Evolutionary conservation across 2,329 filamentous ascomycete species (phyloP), one percentile per base, ranked within the genome.

Genomic region (Sporothrix dimorphospora): DNA sequence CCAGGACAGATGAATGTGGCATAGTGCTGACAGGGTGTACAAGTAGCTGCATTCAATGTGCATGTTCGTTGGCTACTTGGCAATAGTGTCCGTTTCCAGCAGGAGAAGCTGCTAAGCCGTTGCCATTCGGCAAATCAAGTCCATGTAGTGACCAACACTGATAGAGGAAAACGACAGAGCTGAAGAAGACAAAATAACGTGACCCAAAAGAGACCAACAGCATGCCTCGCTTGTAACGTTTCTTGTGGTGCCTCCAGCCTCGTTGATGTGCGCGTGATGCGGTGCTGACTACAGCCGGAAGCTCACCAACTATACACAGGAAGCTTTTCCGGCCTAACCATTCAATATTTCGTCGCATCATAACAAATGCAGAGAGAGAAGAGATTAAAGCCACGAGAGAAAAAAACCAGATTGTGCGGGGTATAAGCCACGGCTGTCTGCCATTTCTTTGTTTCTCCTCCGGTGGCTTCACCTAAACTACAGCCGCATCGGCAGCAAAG

Each of bases 401-500:
- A 34, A 34, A 3, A 3, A 3, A 34, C 30, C 30, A 5, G 6
- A 19, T n/a, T 51, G 9, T 51, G 47, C 47, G 45, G 12, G 45
- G 45, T 16, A 6, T 14, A 47, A 47, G 45, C 45, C 45, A 47
- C 45, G 21, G 49, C 27, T 8, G 53, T 16, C n/a, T n/a, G n/a
- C n/a, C n/a, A n/a, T 45, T 16, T 57, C 53, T 57, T 30, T 57
- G 27, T 34, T 4, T 57, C 53, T 34, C 53, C 1, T 24, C 49
- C 12, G 49, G 49, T 53, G 49, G 49, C 49, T 53, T n/a, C 51
- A 8, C 19, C 34, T 8, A 27, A 19, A 24, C 27, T 8, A 57
- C 53, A 57, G 53, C 53, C 53, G 53, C 53, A 57, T 57, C 53
- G 53, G 53, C n/a, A 57, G 53, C 27, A 34, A 57, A 57, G 53